These are phyloP conservation scores for Ascochyta koolunga DNA, from an alignment of 2,329 filamentous ascomycete genomes.

Conservation along the genomic window DNA sequence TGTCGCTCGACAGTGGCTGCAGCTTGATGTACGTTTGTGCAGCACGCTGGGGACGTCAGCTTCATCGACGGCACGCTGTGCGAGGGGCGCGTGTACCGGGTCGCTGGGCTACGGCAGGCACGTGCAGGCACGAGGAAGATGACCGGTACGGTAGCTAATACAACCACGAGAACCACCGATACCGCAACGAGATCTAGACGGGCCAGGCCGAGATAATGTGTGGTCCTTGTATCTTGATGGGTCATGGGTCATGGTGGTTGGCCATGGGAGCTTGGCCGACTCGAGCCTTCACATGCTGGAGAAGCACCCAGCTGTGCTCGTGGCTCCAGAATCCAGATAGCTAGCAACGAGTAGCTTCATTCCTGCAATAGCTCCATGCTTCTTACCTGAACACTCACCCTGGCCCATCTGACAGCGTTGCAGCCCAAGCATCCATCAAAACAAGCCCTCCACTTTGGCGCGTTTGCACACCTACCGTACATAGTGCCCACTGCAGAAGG, in stretches of 20 bases:
- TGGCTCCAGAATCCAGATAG: neutral
- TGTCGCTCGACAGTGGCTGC: neutral
- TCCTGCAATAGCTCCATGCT: neutral
- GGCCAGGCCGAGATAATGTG: constrained; percentile 13
- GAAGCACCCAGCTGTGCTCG: constrained; percentile 1
- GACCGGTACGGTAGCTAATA: neutral
- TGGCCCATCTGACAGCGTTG: too few relatives aligned
- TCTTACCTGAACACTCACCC: neutral
- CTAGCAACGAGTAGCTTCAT: constrained; percentile 1
- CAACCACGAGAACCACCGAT: neutral
- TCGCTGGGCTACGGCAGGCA: neutral
- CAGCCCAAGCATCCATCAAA: too few relatives aligned
- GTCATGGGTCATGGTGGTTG: constrained; percentile 2
- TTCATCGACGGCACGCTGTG: neutral
- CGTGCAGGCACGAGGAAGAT: neutral
- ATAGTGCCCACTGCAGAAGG: too few relatives aligned
- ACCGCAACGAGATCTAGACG: neutral
- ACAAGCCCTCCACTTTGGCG: neutral
- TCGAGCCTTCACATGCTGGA: constrained; percentile 17
- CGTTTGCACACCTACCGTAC: neutral
- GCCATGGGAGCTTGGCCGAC: constrained; percentile 15
- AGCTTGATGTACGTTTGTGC: neutral
- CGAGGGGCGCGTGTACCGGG: constrained; percentile 6
- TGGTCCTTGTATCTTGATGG: too few relatives aligned
- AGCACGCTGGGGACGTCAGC: neutral